Evolutionary conservation across 2,329 filamentous ascomycete genomes (phyloP).

Genomic region (Penicillium thymicola): DNA sequence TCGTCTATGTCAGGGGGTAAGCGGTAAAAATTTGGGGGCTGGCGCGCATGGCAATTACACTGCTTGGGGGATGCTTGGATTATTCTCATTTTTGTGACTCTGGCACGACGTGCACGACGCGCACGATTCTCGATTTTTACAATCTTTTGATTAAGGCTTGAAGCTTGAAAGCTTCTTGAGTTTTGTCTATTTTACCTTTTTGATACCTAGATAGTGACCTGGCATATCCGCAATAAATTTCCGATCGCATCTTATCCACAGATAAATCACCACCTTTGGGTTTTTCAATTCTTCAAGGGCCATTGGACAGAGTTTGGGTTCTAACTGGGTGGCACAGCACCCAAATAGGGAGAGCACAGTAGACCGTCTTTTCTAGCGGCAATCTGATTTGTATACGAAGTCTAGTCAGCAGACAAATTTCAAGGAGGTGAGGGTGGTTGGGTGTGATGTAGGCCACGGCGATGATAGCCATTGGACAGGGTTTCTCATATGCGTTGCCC

Average conservation of each 20-base stretch:
- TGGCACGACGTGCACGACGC: not conserved
- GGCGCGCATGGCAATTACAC: not conserved
- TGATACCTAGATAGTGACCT: slow-evolving; percentile 1
- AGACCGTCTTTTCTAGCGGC: slow-evolving; percentile 1
- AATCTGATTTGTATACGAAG: not conserved
- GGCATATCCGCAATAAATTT: not conserved
- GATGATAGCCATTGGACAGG: not conserved
- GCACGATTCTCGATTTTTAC: not conserved
- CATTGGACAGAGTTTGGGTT: not conserved
- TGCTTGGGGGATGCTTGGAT: not conserved
- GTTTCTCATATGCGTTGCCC: slow-evolving; percentile 1
- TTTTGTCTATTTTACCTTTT: not conserved
- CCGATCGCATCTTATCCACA: not conserved
- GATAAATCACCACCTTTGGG: not conserved
- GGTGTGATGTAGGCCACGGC: not conserved
- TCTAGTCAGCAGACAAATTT: not conserved
- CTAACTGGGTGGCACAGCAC: not conserved
- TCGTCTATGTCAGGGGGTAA: slow-evolving; percentile 33
- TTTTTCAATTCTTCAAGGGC: not conserved
- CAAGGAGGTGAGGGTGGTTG: not conserved
- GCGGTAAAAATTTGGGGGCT: slow-evolving; percentile 19
- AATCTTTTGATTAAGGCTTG: not conserved
- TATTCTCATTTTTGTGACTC: not conserved
- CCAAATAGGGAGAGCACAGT: not conserved
- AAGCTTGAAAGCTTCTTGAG: not conserved